phyloP scores from a whole-genome alignment of 1,139 yeast species.

The Lodderomyces pseudojiufengensis region DNA sequence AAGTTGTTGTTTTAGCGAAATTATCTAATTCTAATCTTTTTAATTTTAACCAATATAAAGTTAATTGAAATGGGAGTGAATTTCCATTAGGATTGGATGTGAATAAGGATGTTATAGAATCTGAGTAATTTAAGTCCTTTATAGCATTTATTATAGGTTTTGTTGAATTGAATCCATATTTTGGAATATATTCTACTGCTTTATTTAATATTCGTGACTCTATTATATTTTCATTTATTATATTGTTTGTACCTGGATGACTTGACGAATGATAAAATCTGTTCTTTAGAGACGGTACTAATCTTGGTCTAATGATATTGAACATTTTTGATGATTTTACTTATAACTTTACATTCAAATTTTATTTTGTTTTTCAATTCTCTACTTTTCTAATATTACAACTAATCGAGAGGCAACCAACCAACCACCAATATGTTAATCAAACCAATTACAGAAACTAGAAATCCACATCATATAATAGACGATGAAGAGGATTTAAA shows the following conservation, averaged over 20 bases:
- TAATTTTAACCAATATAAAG: slow-evolving; percentile 39
- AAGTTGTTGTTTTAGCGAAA: slow-evolving; percentile 27
- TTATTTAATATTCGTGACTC: slow-evolving; percentile 34
- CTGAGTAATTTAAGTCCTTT: slow-evolving; percentile 58
- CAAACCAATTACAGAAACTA: slow-evolving; percentile 54
- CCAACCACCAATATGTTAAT: slow-evolving; percentile 17
- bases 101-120: slow-evolving; percentile 62
- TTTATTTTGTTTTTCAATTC: no score
- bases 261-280: slow-evolving; percentile 33
- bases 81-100: slow-evolving; percentile 26
- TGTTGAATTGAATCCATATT: slow-evolving; percentile 62
- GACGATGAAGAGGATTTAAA: slow-evolving; percentile 40
- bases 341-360: no score
- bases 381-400: no score
- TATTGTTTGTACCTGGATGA: slow-evolving; percentile 33
- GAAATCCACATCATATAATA: slow-evolving; percentile 51
- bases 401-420: no score
- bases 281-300: neutral
- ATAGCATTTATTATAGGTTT: slow-evolving; percentile 60
- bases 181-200: slow-evolving; percentile 56
- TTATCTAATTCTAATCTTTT: slow-evolving; percentile 32
- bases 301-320: neutral
- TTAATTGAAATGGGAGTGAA: slow-evolving; percentile 45
- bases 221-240: slow-evolving; percentile 26
- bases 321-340: slow-evolving; percentile 1